Base-by-base conservation (phyloP, 495 filamentous ascomycete species). In the Talaromyces liani region DNA sequence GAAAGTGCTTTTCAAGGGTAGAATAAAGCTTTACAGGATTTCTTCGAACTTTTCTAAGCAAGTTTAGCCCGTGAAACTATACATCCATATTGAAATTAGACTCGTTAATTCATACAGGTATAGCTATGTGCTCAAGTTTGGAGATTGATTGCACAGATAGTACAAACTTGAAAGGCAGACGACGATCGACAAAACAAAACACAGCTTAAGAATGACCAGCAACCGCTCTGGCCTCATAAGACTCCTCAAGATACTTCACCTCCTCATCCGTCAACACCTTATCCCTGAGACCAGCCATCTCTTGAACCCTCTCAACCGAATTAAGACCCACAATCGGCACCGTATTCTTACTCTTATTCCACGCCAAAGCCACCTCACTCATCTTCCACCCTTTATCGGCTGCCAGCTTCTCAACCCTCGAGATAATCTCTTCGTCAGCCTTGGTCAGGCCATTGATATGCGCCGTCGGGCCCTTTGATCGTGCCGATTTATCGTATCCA, bases 331-430 rank as follows among this genome's bases (percentile, higher is more conserved):
- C 58, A 60, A 60, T 60, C 16, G 34, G 58, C 7, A 60, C 58
- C 18, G 58, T 60, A 25, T 20, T 31, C 34, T 45, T 60, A 14
- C 20, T 39, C 58, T 60, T 60, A 60, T 60, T 33, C 85, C 87
- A 88, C 7, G 81, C 84, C 34, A 85, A 70, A 2, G 84, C 79
- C 27, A 88, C 82, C n/a, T 79, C 77, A 6, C 79, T 77, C 71
- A 89, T 87, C 45, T 65, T 76, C 65, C 73, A 73, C 16, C 77
- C 78, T 45, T 79, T 75, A 69, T 79, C 84, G 61, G 82, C 76
- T 6, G 84, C 80, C 18, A 88, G 41, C 66, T 85, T 79, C 63
- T 83, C 73, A 7, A 84, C 82, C 20, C 83, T 70, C 3, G 67
- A 67, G 36, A 87, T 80, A 45, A 86, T 85, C 31, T 64, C 58